Evolutionary conservation across 2,329 filamentous ascomycete species (phyloP), one percentile per base, ranked within the genome.

Genomic region (Triangularia setosa): DNA sequence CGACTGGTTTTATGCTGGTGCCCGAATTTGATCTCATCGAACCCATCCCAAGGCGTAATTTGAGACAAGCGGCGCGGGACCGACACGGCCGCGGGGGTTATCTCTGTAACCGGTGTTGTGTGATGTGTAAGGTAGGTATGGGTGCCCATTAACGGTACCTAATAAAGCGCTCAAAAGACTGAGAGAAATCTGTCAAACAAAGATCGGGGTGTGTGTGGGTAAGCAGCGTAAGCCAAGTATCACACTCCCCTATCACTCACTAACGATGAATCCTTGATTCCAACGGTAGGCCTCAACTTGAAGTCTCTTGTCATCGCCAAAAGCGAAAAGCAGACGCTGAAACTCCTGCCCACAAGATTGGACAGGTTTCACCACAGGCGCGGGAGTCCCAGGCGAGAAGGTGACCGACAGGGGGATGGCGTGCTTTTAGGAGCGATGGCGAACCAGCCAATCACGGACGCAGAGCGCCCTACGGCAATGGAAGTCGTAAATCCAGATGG

Each of bases 351-450:
- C 58, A 21, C 35, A 25, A 40, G 23, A 48, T 18, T 12, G 21
- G 27, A 35, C 23, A 12, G 40, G 40, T 48, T 48, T 48, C 40
- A 48, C 40, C 18, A 24, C 21, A 57, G 28, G 24, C 11, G 30
- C 11, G 58, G 23, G 28, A 44, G 53, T 55, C n/a, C 35, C 35
- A 40, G 35, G 35, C 35, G 35, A 40, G 16, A 40, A n/a, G n/a
- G n/a, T 40, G 35, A 40, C 21, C 23, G 25, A 60, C 58, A 60
- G 40, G 57, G 58, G 24, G 53, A 65, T 67, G 66, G 62, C 66
- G 66, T 67, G 66, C 66, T 67, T 67, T 67, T 65, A 64, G 64
- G 53, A 44, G 52, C 16, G 23, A 67, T 67, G 58, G 64, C 66
- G 66, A 57, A 58, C 21, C 18, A 23, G 40, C 66, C 59, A 67